These are phyloP conservation scores for Rubroshorea leprosula DNA, from an alignment of 345 rosid genomes.

Conservation along the genomic window DNA sequence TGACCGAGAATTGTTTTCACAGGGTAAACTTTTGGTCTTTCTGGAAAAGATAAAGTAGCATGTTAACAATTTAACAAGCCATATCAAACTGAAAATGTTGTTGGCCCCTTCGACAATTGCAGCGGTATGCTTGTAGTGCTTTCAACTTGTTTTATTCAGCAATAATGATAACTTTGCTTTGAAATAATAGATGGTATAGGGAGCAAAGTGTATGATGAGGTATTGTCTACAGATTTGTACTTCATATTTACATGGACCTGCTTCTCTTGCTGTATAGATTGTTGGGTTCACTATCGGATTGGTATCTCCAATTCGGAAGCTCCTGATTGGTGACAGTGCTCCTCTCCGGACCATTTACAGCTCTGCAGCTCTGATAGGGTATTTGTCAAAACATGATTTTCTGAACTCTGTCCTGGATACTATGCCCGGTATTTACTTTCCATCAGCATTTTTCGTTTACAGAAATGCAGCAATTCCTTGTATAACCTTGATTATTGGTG, in stretches of 20 bases:
- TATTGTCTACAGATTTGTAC: too few relatives aligned
- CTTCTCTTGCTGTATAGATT: constrained; percentile 6
- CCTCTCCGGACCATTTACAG: not conserved
- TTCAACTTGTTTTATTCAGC: not conserved
- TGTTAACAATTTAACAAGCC: not conserved
- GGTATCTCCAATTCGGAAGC: not conserved
- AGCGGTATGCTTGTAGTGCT: constrained; percentile 20
- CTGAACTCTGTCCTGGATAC: too few relatives aligned
- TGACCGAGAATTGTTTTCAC: too few relatives aligned
- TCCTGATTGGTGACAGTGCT: not conserved
- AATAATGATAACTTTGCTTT: too few relatives aligned
- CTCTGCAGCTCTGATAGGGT: not conserved
- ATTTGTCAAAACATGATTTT: too few relatives aligned
- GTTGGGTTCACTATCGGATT: constrained; percentile 26
- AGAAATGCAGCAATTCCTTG: constrained; percentile 61
- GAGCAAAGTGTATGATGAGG: too few relatives aligned
- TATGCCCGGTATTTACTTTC: too few relatives aligned
- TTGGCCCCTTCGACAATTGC: constrained; percentile 25
- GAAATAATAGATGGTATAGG: too few relatives aligned
- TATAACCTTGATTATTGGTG: constrained; percentile 49
- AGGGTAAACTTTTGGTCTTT: not conserved
- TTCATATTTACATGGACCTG: too few relatives aligned
- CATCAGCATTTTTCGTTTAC: too few relatives aligned
- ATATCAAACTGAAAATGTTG: constrained; percentile 15
- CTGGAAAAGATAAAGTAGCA: constrained; percentile 5